Percentiles rank a stretch among this genome's conserved stretches.
Evolutionary conservation across 495 filamentous ascomycete species (phyloP).

Genomic region (Geoglossum glabrum): DNA sequence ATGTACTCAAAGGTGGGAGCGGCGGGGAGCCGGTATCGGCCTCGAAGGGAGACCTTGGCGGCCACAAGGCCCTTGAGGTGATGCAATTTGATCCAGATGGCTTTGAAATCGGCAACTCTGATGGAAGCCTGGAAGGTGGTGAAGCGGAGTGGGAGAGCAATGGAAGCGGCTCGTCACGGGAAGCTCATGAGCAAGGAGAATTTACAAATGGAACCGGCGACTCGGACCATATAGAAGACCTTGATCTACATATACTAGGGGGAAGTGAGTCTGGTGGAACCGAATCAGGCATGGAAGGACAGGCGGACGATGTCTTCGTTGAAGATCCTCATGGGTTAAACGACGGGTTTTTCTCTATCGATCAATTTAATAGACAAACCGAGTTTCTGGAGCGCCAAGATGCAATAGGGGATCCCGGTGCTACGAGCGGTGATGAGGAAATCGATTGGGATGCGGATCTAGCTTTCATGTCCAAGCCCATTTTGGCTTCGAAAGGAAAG

Average conservation of each 20-base stretch:
- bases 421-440: constrained; percentile 54
- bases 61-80: constrained; percentile 13
- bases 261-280: constrained; percentile 9
- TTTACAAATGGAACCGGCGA: constrained; percentile 20
- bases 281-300: constrained; percentile 20
- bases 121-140: neutral
- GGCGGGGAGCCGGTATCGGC: neutral
- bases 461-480: neutral
- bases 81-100: constrained; percentile 26
- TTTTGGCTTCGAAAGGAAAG: constrained; percentile 6
- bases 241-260: constrained; percentile 26
- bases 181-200: constrained; percentile 12
- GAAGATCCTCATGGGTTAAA: constrained; percentile 53
- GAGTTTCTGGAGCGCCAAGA: constrained; percentile 75
- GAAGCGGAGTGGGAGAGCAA: constrained; percentile 8
- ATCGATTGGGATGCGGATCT: constrained; percentile 71
- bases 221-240: constrained; percentile 25
- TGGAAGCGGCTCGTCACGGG: constrained; percentile 8
- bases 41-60: constrained; percentile 12
- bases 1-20: neutral
- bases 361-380: constrained; percentile 88
- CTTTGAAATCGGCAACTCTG: constrained; percentile 23
- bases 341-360: constrained; percentile 95
- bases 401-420: constrained; percentile 37
- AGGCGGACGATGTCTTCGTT: constrained; percentile 11